Evolutionary conservation across 1,284 basidiomycete genomes (phyloP).

Genomic region (Porogramme epimiltina): DNA sequence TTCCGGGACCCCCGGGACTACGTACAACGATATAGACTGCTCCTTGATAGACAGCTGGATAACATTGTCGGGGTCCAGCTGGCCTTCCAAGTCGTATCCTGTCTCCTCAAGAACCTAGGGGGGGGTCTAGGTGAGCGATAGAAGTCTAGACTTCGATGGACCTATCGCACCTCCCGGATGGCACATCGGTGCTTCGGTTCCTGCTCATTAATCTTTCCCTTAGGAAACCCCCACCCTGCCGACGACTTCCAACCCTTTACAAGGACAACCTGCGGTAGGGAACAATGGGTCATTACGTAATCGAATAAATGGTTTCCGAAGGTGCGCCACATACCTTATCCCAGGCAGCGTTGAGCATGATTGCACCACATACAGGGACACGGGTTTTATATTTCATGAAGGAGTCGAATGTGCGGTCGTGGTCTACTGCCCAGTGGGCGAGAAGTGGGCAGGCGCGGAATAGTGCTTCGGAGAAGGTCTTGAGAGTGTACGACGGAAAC

Average conservation of each 20-base stretch:
- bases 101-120: conserved; percentile 90
- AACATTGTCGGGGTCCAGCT: conserved; percentile 70
- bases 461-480: conserved; percentile 93
- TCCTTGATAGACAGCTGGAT: conserved; percentile 91
- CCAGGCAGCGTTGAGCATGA: conserved; percentile 89
- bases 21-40: conserved; percentile 88
- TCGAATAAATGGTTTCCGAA: conserved; percentile 4
- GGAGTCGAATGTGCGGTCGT: conserved; percentile 78
- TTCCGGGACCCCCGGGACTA: conserved; percentile 91
- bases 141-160: background rate
- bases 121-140: conserved; percentile 6
- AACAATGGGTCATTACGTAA: conserved; percentile 19
- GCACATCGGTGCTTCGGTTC: conserved; percentile 87
- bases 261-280: conserved; percentile 70
- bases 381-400: conserved; percentile 97
- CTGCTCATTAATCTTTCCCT: conserved; percentile 97
- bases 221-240: conserved; percentile 97
- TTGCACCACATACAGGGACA: conserved; percentile 98
- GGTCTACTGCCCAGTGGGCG: conserved; percentile 77
- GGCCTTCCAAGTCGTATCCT: conserved; percentile 81
- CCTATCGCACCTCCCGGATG: conserved; percentile 84
- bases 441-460: conserved; percentile 84
- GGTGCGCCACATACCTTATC: conserved; percentile 72
- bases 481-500: conserved; percentile 86
- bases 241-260: conserved; percentile 98